Evolutionary conservation across 345 rosid genomes (phyloP), one percentile per base, ranked within the genome.

Genomic region (Citrus hindsii): DNA sequence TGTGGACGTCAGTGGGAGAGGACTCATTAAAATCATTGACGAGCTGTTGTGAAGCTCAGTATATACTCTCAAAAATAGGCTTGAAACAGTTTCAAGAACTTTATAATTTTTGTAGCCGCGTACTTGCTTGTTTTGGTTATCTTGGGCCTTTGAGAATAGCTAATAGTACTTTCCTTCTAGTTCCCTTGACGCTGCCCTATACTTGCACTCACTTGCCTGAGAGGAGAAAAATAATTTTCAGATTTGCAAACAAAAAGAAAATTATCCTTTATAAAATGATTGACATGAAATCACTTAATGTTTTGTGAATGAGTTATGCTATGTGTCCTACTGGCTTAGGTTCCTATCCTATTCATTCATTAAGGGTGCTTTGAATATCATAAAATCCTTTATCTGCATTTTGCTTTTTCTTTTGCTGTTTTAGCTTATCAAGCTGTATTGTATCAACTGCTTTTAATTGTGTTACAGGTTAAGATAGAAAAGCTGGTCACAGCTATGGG

Each of bases 401-500:
- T 18, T 22, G 10, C 37, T 22, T 53, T 53, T 22, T 70, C 38
- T 70, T 51, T 30, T 4, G 6, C 42, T 30, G 42, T 60, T 21
- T 38, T 71, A 53, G 21, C 40, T 70, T 70, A 28, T 22, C 58
- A 18, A 72, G 76, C 76, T 72, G 48, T 21, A n/a, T 33, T 21
- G 64, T 32, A 27, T 77, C 80, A 71, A 9, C 22, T 86, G 72
- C 77, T 85, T 80, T 58, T 77, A 33, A 27, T 69, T 86, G 40
- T 85, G 76, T 80, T 79, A 65, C 87, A 96, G 98, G 89, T 71
- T 82, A 90, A 91, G 85, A 90, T 94, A 77, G 91, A 87, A 84
- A 90, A 89, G 79, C 40, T 91, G 83, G 97, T 96, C 40, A 79
- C 86, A 64, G 91, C 92, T 72, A 94, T 94, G 99, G 93, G 98